These are phyloP conservation scores for Castanea mollissima DNA, from an alignment of 306 rosid genomes.

Conservation along the genomic window DNA sequence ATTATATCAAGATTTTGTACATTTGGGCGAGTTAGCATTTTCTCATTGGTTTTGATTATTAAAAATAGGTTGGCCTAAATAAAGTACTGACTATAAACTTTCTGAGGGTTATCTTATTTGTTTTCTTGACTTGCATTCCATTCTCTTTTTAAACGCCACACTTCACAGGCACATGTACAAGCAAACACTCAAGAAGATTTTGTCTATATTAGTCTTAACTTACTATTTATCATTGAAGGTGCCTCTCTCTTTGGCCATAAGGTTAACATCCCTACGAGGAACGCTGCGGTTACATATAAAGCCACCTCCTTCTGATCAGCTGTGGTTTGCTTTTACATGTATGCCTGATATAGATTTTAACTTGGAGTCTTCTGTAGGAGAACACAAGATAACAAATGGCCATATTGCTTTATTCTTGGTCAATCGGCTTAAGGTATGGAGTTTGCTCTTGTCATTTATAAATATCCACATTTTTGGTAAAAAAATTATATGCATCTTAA, in stretches of 20 bases:
- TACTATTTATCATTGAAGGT: constrained; percentile 54
- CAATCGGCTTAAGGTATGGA: constrained; percentile 78
- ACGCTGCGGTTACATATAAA: constrained; percentile 81
- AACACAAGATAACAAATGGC: constrained; percentile 71
- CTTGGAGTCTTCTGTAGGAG: constrained; percentile 84
- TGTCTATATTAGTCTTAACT: constrained; percentile 28
- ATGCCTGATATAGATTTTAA: constrained; percentile 83
- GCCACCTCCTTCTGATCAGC: constrained; percentile 92
- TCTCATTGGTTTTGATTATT: not conserved
- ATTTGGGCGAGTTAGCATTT: not conserved
- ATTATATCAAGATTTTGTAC: not conserved
- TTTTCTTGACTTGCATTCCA: too few relatives aligned
- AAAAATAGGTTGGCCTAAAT: not conserved
- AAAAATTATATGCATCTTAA: not conserved
- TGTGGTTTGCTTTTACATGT: constrained; percentile 88
- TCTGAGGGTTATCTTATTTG: too few relatives aligned
- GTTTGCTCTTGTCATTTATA: constrained; percentile 2
- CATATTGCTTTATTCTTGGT: constrained; percentile 61
- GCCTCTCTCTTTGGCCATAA: constrained; percentile 74
- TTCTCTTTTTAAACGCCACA: not conserved
- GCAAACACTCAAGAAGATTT: not conserved
- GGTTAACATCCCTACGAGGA: constrained; percentile 79
- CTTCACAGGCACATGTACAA: not conserved
- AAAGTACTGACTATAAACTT: not conserved
- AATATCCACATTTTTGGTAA: not conserved